A percentile compares a stretch with the other conserved stretches of the same genome.
These are phyloP conservation scores for Exophiala calicioides DNA, from an alignment of 2,329 filamentous ascomycete genomes.

Conservation along the genomic window DNA sequence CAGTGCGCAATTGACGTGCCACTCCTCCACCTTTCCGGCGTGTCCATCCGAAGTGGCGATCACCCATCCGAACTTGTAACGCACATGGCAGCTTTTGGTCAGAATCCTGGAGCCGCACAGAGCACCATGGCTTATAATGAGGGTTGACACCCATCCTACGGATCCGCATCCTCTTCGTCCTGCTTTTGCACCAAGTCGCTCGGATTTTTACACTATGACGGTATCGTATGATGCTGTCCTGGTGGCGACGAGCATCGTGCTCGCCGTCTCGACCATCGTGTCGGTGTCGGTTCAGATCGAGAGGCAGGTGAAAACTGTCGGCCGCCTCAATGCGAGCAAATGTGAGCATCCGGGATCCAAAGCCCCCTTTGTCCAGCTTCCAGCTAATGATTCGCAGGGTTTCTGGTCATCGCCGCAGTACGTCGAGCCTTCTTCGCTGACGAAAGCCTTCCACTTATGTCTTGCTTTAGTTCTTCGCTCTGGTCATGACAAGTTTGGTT, in stretches of 20 bases:
- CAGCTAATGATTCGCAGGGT: slow-evolving; percentile 14
- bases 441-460: slow-evolving; percentile 2
- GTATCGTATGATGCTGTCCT: slow-evolving; percentile 19
- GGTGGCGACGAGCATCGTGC: slow-evolving; percentile 25
- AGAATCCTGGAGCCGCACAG: not conserved
- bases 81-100: not conserved
- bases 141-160: slow-evolving; percentile 1
- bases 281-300: slow-evolving; percentile 23
- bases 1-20: too few species aligned
- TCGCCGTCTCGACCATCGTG: slow-evolving; percentile 23
- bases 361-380: not conserved
- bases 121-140: slow-evolving; percentile 2
- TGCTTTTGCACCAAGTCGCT: slow-evolving; percentile 1
- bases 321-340: slow-evolving; percentile 22
- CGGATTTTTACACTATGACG: slow-evolving; percentile 16
- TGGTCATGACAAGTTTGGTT: slow-evolving; percentile 23
- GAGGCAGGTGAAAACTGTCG: slow-evolving; percentile 18
- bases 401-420: slow-evolving; percentile 22
- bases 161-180: not conserved
- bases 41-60: slow-evolving; percentile 5
- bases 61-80: not conserved
- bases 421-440: not conserved
- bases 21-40: too few species aligned
- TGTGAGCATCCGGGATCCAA: slow-evolving; percentile 14
- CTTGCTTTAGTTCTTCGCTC: slow-evolving; percentile 20